Evolutionary conservation across 1,139 yeast species (phyloP), one percentile per base, ranked within the genome.

Genomic region (Blastobotrys serpentis): DNA sequence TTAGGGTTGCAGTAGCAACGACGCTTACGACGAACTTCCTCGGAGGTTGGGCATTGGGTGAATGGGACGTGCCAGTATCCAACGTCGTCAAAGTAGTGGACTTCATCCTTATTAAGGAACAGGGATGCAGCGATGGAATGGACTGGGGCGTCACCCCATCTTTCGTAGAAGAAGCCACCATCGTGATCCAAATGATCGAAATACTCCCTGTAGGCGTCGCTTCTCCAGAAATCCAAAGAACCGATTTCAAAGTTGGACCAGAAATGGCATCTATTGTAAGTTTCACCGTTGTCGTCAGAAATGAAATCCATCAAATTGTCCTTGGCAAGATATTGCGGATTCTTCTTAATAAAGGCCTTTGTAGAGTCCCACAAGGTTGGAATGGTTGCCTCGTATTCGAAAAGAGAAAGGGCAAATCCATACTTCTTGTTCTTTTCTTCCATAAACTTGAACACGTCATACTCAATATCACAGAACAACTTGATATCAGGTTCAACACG

Each of bases 61-160:
- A 86, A 87, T 6, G 95, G 95, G 38, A 76, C 81, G 66, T 88
- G 96, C 69, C 68, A 83, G 70, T 88, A 88, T 2, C 96, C 96
- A 29, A 88, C 78, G 59, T 86, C 88, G 49, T 79, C 85, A 64
- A 88, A 88, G 72, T 78, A 86, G 65, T 87, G 95, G 45, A 88
- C 71, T 61, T 84, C 77, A 51, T 76, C 75, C 58, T 76, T 78
- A 52, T 83, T 78, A 55, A 86, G 68, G 64, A 88, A 76, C 50
- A 85, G 72, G 0, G 95, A 74, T 1, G 88, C 94, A 1, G 92
- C 74, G 55, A 88, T 78, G 2, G 95, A 82, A 68, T 88, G 96
- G 19, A 88, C 80, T 4, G 96, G 96, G 0, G 96, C 96, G 67
- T 89, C 96, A 26, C 96, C 96, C 97, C 97, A 89, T 64, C 96